phyloP scores from a whole-genome alignment of 2,329 filamentous ascomycete genomes.

The Torrubiella hemipterigena region DNA sequence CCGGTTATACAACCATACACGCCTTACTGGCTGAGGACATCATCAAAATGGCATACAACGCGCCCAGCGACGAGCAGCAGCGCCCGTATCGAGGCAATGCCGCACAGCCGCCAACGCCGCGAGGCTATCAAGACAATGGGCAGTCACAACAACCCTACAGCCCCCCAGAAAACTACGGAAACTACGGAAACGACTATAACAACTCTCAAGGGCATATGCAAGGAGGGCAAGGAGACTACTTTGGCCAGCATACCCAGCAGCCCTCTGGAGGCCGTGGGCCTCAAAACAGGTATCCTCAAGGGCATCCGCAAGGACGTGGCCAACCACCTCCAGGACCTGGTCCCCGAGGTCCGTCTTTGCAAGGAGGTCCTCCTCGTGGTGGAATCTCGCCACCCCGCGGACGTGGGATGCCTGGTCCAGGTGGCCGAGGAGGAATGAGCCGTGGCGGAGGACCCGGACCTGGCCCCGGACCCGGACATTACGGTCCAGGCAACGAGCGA shows the following conservation, averaged over 20 bases:
- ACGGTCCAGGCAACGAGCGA: constrained; percentile 14
- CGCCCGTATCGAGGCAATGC: constrained; percentile 36
- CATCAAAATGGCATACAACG: constrained; percentile 40
- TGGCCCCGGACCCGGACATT: too few relatives aligned
- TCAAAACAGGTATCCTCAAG: constrained; percentile 26
- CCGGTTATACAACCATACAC: neutral
- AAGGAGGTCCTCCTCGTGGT: constrained; percentile 24
- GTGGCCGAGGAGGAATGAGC: constrained; percentile 17
- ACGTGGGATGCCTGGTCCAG: neutral
- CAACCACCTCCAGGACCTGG: constrained; percentile 27
- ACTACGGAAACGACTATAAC: too few relatives aligned
- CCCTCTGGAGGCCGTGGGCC: constrained; percentile 31
- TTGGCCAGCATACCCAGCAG: too few relatives aligned
- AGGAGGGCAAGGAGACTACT: too few relatives aligned
- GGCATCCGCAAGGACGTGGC: constrained; percentile 30
- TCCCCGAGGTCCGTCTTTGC: constrained; percentile 20
- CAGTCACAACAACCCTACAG: constrained; percentile 16
- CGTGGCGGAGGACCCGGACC: too few relatives aligned
- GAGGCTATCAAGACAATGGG: constrained; percentile 15
- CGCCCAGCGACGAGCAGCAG: constrained; percentile 25
- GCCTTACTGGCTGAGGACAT: neutral
- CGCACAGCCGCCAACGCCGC: constrained; percentile 26
- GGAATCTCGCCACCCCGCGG: constrained; percentile 11
- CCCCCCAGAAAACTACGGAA: constrained; percentile 22
- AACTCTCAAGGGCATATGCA: too few relatives aligned